Conservation (phyloP, 371 early-diverging fungal genomes). For the Mortierella sp. region DNA sequence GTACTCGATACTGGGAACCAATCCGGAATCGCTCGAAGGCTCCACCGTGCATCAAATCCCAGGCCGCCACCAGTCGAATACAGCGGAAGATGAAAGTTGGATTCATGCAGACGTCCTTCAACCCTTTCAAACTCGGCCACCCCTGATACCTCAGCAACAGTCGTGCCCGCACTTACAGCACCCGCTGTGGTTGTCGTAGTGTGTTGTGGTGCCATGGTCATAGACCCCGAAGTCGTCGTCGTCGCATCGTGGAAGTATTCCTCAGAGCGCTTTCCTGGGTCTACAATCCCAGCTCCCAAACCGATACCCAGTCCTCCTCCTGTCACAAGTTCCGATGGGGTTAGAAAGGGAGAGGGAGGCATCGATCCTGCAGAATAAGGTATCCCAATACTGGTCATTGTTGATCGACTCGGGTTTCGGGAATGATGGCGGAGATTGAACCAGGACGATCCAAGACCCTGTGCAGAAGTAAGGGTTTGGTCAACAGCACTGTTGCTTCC, state of each 20-base stretch:
- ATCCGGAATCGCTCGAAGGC: conserved; percentile 43
- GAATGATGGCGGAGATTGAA: conserved; percentile 30
- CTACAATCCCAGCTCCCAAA: not conserved
- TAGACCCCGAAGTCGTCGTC: not conserved
- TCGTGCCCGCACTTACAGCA: not conserved
- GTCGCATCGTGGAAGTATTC: not conserved
- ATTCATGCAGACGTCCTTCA: conserved; percentile 22
- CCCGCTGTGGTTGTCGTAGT: not conserved
- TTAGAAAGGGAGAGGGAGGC: conserved; percentile 25
- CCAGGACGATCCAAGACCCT: conserved; percentile 31
- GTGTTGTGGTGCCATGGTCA: not conserved
- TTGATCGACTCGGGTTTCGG: conserved; percentile 40
- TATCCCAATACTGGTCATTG: conserved; percentile 12
- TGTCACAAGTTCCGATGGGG: conserved; percentile 6
- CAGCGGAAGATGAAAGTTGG: conserved; percentile 20
- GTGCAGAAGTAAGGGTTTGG: conserved; percentile 1
- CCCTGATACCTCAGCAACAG: not conserved
- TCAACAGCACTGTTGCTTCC: conserved; percentile 13
- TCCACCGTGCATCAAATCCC: conserved; percentile 34
- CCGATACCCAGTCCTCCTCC: not conserved
- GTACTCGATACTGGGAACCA: conserved; percentile 47
- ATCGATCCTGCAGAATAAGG: conserved; percentile 11
- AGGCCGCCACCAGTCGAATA: conserved; percentile 3
- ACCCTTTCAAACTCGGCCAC: conserved; percentile 10
- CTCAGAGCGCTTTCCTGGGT: not conserved